Conservation (phyloP, 257 asterid genomes). For the Galeopsis tetrahit region DNA sequence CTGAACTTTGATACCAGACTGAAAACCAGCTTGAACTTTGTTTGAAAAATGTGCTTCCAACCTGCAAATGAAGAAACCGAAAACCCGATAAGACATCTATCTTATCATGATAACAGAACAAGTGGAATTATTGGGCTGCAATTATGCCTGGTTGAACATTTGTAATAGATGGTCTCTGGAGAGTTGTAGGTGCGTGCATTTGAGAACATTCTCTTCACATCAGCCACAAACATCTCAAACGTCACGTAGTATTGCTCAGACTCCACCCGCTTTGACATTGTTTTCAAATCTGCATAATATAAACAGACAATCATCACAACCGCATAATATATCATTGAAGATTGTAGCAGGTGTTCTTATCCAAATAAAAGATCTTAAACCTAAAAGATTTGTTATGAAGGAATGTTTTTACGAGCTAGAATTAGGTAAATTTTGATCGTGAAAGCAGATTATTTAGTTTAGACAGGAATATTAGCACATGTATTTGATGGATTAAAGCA, state of each 20-base stretch:
- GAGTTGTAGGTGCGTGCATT: constrained; percentile 98
- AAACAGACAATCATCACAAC: background rate
- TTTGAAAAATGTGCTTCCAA: constrained; percentile 74
- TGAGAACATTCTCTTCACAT: constrained; percentile 77
- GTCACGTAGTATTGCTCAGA: constrained; percentile 89
- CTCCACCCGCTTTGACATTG: constrained; percentile 92
- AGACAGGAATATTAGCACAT: background rate
- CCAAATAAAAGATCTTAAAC: background rate
- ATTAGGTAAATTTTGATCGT: background rate
- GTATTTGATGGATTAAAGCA: background rate
- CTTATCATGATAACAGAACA: background rate
- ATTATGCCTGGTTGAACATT: constrained; percentile 86
- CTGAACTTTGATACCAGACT: constrained; percentile 68
- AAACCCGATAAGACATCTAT: background rate
- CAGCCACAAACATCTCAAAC: constrained; percentile 92
- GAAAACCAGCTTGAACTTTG: constrained; percentile 85
- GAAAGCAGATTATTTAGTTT: background rate
- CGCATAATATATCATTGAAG: background rate
- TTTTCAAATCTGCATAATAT: constrained; percentile 68
- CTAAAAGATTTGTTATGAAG: background rate
- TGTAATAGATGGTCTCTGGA: constrained; percentile 88
- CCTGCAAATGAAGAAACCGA: constrained; percentile 44
- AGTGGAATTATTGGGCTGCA: background rate
- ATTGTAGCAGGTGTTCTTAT: background rate
- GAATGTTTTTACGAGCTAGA: background rate